Base-by-base conservation (phyloP, 2,329 filamentous ascomycete species). In the Exophiala alcalophila region DNA sequence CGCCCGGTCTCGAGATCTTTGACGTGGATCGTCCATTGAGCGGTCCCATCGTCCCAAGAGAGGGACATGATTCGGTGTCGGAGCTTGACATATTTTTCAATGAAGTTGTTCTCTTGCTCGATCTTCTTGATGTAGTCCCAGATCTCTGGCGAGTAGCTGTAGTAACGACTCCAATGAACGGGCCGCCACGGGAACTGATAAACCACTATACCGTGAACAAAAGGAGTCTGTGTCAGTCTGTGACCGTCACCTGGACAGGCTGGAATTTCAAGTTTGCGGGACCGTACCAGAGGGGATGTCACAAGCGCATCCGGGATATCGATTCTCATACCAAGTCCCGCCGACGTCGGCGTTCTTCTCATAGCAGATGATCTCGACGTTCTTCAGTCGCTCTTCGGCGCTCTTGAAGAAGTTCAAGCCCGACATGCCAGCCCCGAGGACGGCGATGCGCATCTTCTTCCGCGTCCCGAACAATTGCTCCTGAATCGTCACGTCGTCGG, bases 301-400 rank as follows among this genome's bases (percentile, higher is more conserved):
- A 41, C 59, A 68, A 11, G 57, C 59, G 11, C 68, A 65, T 3
- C 67, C 68, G 0, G 66, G 67, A 42, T 68, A 69, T 2, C 57
- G 53, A 36, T 70, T 70, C 36, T 67, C 67, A 4, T 67, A 55
- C 62, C 61, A 64, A 30, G 62, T 61, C 14, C 62, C 63, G 4
- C 62, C 63, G 37, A 66, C 52, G 26, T 61, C 58, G n/a, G 59
- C 49, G 31, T 65, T 65, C 55, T 60, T 61, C 21, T 62, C 59
- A 27, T 61, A 63, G 15, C 53, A 42, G 12, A 51, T 52, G 29
- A 59, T 48, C 16, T 55, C 54, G 5, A 47, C 50, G 31, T 51
- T 50, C 42, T 42, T 44, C 36, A 44, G 45, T 9, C 45, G 20
- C 9, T 47, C 23, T 29, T 57, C 35, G 16, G 41, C 41, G 26